Evolutionary conservation across 2,329 filamentous ascomycete species (phyloP).

Genomic region (Thielaviopsis euricoi): DNA sequence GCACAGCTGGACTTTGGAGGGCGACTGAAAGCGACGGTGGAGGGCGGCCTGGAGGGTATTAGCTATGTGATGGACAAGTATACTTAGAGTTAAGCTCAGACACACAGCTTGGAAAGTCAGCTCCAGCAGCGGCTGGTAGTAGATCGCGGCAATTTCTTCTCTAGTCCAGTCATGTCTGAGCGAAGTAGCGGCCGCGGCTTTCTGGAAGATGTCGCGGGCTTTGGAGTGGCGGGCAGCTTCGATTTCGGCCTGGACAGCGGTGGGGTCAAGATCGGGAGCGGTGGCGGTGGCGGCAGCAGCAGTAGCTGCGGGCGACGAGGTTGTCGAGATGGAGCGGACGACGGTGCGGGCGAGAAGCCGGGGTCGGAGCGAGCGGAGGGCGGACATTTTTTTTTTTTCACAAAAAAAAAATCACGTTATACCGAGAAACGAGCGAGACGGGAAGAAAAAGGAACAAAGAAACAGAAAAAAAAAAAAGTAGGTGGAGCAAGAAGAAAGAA

Average conservation of each 20-base stretch:
- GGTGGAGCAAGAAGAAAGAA: too few relatives aligned
- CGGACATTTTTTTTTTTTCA: too few relatives aligned
- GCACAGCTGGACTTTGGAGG: slow-evolving; percentile 74
- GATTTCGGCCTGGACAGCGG: not conserved
- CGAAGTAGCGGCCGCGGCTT: slow-evolving; percentile 41
- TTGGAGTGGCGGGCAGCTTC: not conserved
- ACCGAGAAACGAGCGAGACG: too few relatives aligned
- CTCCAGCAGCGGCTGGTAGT: slow-evolving; percentile 67
- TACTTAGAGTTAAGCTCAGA: too few relatives aligned
- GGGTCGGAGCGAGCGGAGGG: too few relatives aligned
- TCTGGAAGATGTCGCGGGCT: slow-evolving; percentile 20
- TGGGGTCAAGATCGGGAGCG: not conserved
- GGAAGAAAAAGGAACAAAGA: too few relatives aligned
- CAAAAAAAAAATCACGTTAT: too few relatives aligned
- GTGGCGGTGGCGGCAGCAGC: not conserved
- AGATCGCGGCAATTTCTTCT: slow-evolving; percentile 67
- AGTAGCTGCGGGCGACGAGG: not conserved
- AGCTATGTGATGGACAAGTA: not conserved
- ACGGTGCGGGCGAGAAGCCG: too few relatives aligned
- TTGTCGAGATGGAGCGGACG: not conserved
- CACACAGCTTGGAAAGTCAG: slow-evolving; percentile 57
- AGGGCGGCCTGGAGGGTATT: slow-evolving; percentile 65
- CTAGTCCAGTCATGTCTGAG: slow-evolving; percentile 64
- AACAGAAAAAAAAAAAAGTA: too few relatives aligned
- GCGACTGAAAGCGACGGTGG: slow-evolving; percentile 74